Evolutionary conservation across 805 yeast species (phyloP).

Genomic region (Candida peoriensis): DNA sequence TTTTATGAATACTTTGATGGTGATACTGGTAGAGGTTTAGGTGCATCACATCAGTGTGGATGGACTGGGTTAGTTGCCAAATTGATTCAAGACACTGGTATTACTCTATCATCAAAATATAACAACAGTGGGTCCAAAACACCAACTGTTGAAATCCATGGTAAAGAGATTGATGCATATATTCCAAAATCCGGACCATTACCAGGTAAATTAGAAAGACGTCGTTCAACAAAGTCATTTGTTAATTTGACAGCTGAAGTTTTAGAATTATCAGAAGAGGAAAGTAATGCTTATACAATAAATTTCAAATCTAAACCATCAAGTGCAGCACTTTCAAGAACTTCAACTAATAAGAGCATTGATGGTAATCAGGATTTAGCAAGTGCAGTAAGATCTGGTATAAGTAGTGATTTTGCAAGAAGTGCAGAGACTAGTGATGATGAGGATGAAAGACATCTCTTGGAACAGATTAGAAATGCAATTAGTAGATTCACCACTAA

Average conservation of each 20-base stretch:
- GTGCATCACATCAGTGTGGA: slow-evolving; percentile 93
- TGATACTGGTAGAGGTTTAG: slow-evolving; percentile 90
- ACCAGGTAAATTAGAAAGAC: slow-evolving; percentile 52
- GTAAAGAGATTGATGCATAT: slow-evolving; percentile 12
- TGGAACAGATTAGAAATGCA: slow-evolving; percentile 38
- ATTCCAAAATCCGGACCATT: slow-evolving; percentile 34
- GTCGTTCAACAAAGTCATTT: slow-evolving; percentile 71
- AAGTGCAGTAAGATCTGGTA: slow-evolving; percentile 1
- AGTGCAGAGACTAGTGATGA: slow-evolving; percentile 13
- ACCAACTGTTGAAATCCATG: not conserved
- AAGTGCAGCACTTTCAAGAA: slow-evolving; percentile 17
- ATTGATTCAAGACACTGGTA: slow-evolving; percentile 85
- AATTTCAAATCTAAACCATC: slow-evolving; percentile 18
- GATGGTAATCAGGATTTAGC: too few species aligned
- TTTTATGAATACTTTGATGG: slow-evolving; percentile 91
- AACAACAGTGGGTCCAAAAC: slow-evolving; percentile 25
- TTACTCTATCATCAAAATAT: slow-evolving; percentile 38
- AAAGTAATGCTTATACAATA: slow-evolving; percentile 27
- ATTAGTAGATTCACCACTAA: slow-evolving; percentile 28
- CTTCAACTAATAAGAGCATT: slow-evolving; percentile 12
- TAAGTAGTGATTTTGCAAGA: slow-evolving; percentile 2
- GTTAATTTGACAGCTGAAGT: slow-evolving; percentile 63
- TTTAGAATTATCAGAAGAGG: slow-evolving; percentile 64
- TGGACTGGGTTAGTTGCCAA: slow-evolving; percentile 95
- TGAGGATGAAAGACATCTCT: slow-evolving; percentile 27